A percentile compares a stretch with the other conserved stretches of the same genome.
These are phyloP conservation scores for Pezicula carpinea DNA, from an alignment of 2,329 filamentous ascomycete genomes.

Conservation along the genomic window DNA sequence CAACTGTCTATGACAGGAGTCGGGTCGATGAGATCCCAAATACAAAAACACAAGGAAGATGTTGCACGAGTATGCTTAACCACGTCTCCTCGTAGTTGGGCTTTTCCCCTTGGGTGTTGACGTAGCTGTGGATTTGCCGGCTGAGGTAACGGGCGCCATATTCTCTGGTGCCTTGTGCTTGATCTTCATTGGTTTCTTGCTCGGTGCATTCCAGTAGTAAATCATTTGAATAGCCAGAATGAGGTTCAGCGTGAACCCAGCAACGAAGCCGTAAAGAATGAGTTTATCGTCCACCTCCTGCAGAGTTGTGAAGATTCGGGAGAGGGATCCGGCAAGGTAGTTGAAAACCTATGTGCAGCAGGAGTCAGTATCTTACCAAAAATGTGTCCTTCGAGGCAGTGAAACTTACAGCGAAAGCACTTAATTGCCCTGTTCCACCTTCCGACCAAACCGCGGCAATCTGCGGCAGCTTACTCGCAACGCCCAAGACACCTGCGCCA, in stretches of 20 bases:
- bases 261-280: constrained; percentile 91
- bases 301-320: constrained; percentile 94
- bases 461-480: constrained; percentile 91
- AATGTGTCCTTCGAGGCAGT: constrained; percentile 1
- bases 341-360: constrained; percentile 74
- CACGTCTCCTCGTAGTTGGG: constrained; percentile 28
- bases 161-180: constrained; percentile 38
- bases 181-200: constrained; percentile 41
- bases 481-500: constrained; percentile 73
- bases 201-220: constrained; percentile 86
- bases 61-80: constrained; percentile 9
- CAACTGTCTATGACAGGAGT: constrained; percentile 21
- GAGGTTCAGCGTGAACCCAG: constrained; percentile 84
- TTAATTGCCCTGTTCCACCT: constrained; percentile 90
- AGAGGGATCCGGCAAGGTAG: constrained; percentile 88
- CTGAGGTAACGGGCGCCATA: constrained; percentile 6
- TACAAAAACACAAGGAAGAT: background rate
- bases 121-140: constrained; percentile 11
- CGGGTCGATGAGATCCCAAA: constrained; percentile 4
- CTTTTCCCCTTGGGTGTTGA: constrained; percentile 24
- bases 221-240: constrained; percentile 87
- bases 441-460: constrained; percentile 80
- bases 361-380: background rate
- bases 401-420: constrained; percentile 81
- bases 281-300: constrained; percentile 97